Conservation (phyloP, 2,329 filamentous ascomycete species). For the Berkeleyomyces basicola region DNA sequence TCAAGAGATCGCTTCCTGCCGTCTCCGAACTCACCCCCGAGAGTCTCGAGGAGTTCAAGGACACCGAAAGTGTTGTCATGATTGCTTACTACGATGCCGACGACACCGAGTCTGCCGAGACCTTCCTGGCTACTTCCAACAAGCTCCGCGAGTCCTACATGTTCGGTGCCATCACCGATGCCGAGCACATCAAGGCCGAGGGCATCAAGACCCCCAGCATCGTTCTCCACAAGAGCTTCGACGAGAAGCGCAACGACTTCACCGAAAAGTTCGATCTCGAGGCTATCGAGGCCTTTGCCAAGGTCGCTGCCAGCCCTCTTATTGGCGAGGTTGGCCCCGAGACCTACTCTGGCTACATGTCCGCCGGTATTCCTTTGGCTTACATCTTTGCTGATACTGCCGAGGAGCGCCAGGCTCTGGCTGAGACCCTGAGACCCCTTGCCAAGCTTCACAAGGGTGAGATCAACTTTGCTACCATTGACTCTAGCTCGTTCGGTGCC, state of each 20-base stretch:
- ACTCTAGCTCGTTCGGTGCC: slow-evolving; percentile 83
- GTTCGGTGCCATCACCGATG: slow-evolving; percentile 77
- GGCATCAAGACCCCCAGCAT: slow-evolving; percentile 74
- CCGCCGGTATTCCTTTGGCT: slow-evolving; percentile 74
- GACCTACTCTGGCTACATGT: slow-evolving; percentile 92
- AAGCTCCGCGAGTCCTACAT: slow-evolving; percentile 77
- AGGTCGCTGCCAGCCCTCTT: slow-evolving; percentile 70
- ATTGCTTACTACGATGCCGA: slow-evolving; percentile 71
- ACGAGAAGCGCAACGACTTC: slow-evolving; percentile 85
- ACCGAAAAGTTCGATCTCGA: slow-evolving; percentile 67
- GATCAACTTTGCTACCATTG: slow-evolving; percentile 96
- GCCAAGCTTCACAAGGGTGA: slow-evolving; percentile 85
- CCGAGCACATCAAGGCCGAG: slow-evolving; percentile 71
- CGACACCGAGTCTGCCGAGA: slow-evolving; percentile 75
- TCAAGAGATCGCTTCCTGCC: slow-evolving; percentile 89
- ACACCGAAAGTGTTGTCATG: slow-evolving; percentile 86
- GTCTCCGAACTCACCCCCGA: slow-evolving; percentile 71
- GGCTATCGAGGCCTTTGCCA: slow-evolving; percentile 66
- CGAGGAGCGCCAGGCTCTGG: slow-evolving; percentile 72
- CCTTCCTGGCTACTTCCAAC: slow-evolving; percentile 58
- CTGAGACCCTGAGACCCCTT: slow-evolving; percentile 63
- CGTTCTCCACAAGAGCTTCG: slow-evolving; percentile 93
- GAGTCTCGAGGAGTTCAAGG: slow-evolving; percentile 90
- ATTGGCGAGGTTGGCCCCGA: slow-evolving; percentile 94
- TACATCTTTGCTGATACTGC: slow-evolving; percentile 93